These are phyloP conservation scores for Paramecium primaurelia DNA, from an alignment of 73 alveolate species.

Conservation along the genomic window DNA sequence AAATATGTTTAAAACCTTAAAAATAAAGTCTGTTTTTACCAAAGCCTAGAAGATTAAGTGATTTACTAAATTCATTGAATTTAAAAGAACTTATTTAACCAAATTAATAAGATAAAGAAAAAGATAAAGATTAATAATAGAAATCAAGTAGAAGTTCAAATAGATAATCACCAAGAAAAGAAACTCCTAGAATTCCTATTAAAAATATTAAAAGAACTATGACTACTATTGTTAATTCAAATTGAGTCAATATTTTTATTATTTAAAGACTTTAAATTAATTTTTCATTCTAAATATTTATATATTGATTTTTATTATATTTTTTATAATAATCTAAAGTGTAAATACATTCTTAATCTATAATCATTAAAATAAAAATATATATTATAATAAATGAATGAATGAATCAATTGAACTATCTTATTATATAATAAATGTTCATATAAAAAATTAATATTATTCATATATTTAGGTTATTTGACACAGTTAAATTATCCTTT, in stretches of 20 bases:
- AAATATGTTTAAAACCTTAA: neutral
- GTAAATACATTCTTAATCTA: neutral
- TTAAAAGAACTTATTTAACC: neutral
- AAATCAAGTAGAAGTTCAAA: slow-evolving; percentile 8
- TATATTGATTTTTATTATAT: no score
- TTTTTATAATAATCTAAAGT: no score
- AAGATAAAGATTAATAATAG: neutral
- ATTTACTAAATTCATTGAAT: neutral
- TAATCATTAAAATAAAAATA: neutral
- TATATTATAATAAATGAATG: no score
- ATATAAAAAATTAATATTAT: no score
- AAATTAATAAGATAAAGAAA: neutral
- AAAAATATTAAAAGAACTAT: neutral
- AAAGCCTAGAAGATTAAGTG: neutral
- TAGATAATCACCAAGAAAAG: neutral
- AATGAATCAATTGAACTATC: no score
- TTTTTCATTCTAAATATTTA: neutral
- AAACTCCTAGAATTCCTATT: neutral
- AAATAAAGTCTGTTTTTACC: neutral
- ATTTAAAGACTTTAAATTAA: neutral
- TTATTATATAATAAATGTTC: neutral
- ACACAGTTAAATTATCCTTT: neutral
- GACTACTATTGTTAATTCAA: neutral
- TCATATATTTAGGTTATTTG: neutral
- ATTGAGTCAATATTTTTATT: neutral